phyloP scores from a whole-genome alignment of 768 basidiomycete species.

The Tylopilus sp. region DNA sequence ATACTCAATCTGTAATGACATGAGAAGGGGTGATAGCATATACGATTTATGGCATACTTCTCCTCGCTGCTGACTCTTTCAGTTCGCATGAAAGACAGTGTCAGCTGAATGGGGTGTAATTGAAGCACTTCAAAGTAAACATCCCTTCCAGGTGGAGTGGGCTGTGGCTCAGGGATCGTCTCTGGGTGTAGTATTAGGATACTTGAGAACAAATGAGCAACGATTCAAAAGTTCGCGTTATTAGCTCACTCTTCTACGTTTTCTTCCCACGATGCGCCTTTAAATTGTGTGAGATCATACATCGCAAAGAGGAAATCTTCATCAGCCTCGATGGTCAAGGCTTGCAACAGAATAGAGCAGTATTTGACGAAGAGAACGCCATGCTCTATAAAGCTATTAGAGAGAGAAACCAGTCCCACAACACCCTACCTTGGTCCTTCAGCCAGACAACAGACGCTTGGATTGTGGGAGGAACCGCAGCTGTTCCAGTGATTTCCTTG shows the following conservation, averaged over 20 bases:
- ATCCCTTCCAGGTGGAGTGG: constrained; percentile 65
- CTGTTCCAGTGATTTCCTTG: constrained; percentile 69
- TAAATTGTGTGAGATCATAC: constrained; percentile 88
- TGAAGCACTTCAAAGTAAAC: constrained; percentile 96
- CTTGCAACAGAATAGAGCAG: constrained; percentile 89
- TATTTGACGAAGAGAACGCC: constrained; percentile 99
- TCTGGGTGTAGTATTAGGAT: constrained; percentile 69
- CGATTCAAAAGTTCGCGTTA: not conserved
- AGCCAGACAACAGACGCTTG: constrained; percentile 86
- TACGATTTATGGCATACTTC: constrained; percentile 56
- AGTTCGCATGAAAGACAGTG: constrained; percentile 95
- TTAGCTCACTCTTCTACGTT: constrained; percentile 65
- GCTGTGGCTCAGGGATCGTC: constrained; percentile 67
- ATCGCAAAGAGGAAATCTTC: constrained; percentile 94
- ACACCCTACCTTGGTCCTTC: constrained; percentile 78
- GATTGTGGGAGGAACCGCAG: constrained; percentile 75
- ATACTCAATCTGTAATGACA: constrained; percentile 53
- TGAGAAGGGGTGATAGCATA: constrained; percentile 1
- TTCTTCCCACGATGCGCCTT: constrained; percentile 88
- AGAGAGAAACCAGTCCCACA: not conserved
- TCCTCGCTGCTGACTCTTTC: constrained; percentile 91
- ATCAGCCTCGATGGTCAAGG: constrained; percentile 93
- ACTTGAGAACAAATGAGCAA: constrained; percentile 37
- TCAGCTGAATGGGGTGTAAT: constrained; percentile 88
- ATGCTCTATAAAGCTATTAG: constrained; percentile 57